Conservation (phyloP, 2,329 filamentous ascomycete genomes). For the Lasiodiplodia hormozganensis region DNA sequence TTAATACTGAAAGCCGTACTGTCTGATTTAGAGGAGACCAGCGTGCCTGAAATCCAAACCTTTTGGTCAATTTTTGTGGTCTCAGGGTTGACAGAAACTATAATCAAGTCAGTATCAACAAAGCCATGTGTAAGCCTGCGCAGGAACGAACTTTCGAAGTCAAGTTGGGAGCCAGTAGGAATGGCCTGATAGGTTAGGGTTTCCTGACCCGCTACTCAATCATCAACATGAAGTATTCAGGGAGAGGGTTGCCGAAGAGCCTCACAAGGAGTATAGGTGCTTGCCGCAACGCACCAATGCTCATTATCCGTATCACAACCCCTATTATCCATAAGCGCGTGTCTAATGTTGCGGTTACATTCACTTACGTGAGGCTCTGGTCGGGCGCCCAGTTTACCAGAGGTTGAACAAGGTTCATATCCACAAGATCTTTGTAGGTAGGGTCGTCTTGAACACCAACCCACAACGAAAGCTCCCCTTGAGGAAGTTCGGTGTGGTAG, state of each 20-base stretch:
- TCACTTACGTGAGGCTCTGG: background rate
- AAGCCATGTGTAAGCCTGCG: background rate
- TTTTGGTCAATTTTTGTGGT: constrained; percentile 23
- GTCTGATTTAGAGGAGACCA: constrained; percentile 23
- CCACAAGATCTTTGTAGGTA: constrained; percentile 10
- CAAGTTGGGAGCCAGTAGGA: constrained; percentile 3
- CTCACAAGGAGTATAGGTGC: constrained; percentile 26
- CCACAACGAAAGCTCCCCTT: constrained; percentile 19
- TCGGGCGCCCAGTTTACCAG: constrained; percentile 27
- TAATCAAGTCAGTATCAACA: background rate
- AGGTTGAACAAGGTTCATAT: constrained; percentile 30
- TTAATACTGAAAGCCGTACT: background rate
- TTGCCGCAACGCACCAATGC: constrained; percentile 30
- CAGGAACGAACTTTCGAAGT: constrained; percentile 8
- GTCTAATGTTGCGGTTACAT: too few species aligned
- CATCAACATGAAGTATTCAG: background rate
- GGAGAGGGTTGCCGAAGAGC: background rate
- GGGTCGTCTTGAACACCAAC: constrained; percentile 30
- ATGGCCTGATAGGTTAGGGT: constrained; percentile 8
- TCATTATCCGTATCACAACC: constrained; percentile 21
- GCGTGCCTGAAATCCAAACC: constrained; percentile 17
- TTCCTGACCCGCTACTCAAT: background rate
- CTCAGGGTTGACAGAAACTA: constrained; percentile 16
- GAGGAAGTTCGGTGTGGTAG: background rate
- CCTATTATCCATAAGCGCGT: background rate